Evolutionary conservation across 495 filamentous ascomycete genomes (phyloP).

Genomic region (Daldinia childiae): DNA sequence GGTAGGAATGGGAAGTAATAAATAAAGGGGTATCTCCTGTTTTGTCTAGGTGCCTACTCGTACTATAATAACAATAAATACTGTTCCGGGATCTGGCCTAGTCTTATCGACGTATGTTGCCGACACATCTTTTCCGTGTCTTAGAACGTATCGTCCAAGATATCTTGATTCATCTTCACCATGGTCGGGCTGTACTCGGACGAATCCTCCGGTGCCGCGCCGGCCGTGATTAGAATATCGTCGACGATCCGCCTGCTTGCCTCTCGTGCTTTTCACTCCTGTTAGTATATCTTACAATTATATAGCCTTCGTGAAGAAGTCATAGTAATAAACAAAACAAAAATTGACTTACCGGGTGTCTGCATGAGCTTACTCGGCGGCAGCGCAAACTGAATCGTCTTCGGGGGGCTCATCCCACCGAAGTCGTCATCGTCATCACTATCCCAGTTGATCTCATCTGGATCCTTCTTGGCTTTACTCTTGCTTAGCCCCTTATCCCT

Average conservation of each 20-base stretch:
- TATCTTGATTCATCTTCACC: slow-evolving; percentile 69
- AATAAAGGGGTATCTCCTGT: slow-evolving; percentile 38
- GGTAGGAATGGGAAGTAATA: not conserved
- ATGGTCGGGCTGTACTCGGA: slow-evolving; percentile 77
- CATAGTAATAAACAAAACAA: slow-evolving; percentile 1
- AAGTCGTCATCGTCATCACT: slow-evolving; percentile 71
- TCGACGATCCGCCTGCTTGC: slow-evolving; percentile 92
- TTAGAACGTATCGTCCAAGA: slow-evolving; percentile 78
- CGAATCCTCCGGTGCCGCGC: slow-evolving; percentile 66
- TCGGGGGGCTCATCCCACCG: slow-evolving; percentile 84
- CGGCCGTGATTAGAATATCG: slow-evolving; percentile 86
- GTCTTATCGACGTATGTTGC: not conserved
- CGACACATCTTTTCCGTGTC: not conserved
- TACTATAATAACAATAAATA: slow-evolving; percentile 13
- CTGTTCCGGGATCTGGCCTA: slow-evolving; percentile 1
- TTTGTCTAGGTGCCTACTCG: slow-evolving; percentile 30
- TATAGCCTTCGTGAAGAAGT: not conserved
- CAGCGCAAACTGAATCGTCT: slow-evolving; percentile 96
- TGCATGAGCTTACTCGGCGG: slow-evolving; percentile 87
- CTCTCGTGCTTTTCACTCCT: slow-evolving; percentile 70
- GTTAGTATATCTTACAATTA: slow-evolving; percentile 13
- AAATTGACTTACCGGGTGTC: slow-evolving; percentile 76
- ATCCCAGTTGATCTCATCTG: slow-evolving; percentile 69
- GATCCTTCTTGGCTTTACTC: slow-evolving; percentile 49
- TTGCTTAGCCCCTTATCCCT: slow-evolving; percentile 44